Conservation (phyloP, 305 asterid species). For the Solanum hybrid region DNA sequence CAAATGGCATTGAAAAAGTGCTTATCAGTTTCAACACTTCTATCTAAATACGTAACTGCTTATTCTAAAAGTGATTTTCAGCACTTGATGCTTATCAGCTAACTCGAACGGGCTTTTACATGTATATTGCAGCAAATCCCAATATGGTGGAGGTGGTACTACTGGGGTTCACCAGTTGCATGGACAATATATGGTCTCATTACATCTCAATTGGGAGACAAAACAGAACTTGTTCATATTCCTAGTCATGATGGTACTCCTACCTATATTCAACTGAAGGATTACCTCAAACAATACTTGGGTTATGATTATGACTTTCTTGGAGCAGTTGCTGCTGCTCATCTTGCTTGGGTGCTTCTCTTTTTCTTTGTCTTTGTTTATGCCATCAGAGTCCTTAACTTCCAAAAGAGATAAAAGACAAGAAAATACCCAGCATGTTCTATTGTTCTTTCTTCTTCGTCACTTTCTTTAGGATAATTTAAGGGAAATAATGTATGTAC, state of each 20-base stretch:
- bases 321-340: conserved; percentile 50
- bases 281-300: conserved; percentile 31
- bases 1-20: no score
- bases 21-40: not conserved
- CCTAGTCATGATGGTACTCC: conserved; percentile 20
- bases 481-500: not conserved
- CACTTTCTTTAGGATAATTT: not conserved
- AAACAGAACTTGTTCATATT: conserved; percentile 13
- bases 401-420: conserved; percentile 34
- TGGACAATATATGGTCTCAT: conserved; percentile 50
- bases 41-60: not conserved
- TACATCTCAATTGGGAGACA: conserved; percentile 42
- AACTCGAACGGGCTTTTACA: not conserved
- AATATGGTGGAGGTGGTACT: conserved; percentile 59
- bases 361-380: conserved; percentile 45
- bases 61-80: not conserved
- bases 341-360: conserved; percentile 49
- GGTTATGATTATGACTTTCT: conserved; percentile 45
- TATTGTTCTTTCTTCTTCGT: not conserved
- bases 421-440: not conserved
- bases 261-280: conserved; percentile 19
- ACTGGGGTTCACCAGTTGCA: conserved; percentile 59
- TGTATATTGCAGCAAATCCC: conserved; percentile 35
- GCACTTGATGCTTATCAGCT: not conserved
- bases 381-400: conserved; percentile 46